phyloP scores from a whole-genome alignment of 1,284 basidiomycete genomes.

The Ceratobasidium sp. region DNA sequence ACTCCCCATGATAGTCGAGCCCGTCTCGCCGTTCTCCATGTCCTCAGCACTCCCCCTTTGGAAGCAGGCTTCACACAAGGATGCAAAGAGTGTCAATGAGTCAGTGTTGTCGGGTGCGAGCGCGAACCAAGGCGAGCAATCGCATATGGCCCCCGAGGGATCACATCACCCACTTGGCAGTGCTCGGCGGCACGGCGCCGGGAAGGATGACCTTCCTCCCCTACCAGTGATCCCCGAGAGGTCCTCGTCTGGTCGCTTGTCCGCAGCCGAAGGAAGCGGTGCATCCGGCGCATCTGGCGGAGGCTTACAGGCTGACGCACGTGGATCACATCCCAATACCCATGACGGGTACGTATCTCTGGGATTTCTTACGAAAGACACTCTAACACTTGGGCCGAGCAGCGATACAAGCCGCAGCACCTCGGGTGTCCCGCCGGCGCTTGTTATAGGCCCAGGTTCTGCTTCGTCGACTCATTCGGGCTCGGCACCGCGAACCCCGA shows the following conservation, averaged over 20 bases:
- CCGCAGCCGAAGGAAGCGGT: slow-evolving; percentile 19
- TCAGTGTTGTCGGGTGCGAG: slow-evolving; percentile 17
- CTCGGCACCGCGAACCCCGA: slow-evolving; percentile 31
- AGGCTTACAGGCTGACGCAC: slow-evolving; percentile 2
- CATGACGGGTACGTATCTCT: slow-evolving; percentile 30
- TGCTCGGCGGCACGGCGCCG: slow-evolving; percentile 17
- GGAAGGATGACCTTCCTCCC: neutral
- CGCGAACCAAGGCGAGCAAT: slow-evolving; percentile 11
- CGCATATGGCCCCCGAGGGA: slow-evolving; percentile 18
- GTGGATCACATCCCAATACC: slow-evolving; percentile 11
- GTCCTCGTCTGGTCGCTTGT: slow-evolving; percentile 16
- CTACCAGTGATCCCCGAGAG: slow-evolving; percentile 24
- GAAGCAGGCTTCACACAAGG: neutral
- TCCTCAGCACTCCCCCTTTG: slow-evolving; percentile 29
- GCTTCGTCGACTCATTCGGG: slow-evolving; percentile 37
- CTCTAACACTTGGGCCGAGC: neutral
- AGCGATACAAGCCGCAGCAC: slow-evolving; percentile 21
- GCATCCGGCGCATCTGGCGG: neutral
- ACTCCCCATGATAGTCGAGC: slow-evolving; percentile 18
- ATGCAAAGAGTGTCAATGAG: slow-evolving; percentile 9
- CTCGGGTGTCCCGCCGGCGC: slow-evolving; percentile 10
- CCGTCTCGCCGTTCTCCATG: slow-evolving; percentile 40
- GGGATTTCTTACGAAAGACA: neutral
- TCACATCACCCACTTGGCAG: slow-evolving; percentile 8
- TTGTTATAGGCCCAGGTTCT: slow-evolving; percentile 25